Percentiles rank a stretch among this genome's conserved stretches.
Evolutionary conservation across 805 yeast genomes (phyloP).

Genomic region (Metschnikowia bowlesiae): DNA sequence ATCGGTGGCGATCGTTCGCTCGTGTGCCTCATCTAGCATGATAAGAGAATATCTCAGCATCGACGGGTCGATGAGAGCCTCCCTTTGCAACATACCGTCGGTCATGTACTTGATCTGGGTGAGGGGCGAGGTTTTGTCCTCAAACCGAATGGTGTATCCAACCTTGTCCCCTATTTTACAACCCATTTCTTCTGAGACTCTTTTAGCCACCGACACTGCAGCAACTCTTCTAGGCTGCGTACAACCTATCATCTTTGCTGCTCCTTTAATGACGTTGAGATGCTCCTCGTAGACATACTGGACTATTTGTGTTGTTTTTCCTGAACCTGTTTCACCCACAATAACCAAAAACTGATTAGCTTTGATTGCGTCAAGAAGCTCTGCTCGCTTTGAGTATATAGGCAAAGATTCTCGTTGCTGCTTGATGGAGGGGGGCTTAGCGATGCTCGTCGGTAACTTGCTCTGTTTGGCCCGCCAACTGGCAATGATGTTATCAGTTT

Average conservation of each 20-base stretch:
- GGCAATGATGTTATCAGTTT: constrained; percentile 11
- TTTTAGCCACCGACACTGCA: constrained; percentile 72
- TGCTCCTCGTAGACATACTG: constrained; percentile 59
- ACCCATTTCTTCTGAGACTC: constrained; percentile 80
- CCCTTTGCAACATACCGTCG: constrained; percentile 92
- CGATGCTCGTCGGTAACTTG: not conserved
- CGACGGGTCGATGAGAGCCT: constrained; percentile 75
- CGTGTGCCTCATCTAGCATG: constrained; percentile 97
- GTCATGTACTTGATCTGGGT: constrained; percentile 91
- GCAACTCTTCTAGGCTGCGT: constrained; percentile 86
- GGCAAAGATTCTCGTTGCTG: constrained; percentile 60
- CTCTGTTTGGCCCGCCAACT: constrained; percentile 15
- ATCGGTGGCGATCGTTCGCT: constrained; percentile 91
- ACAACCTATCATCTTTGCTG: constrained; percentile 46
- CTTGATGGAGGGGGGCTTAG: constrained; percentile 4
- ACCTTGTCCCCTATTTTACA: constrained; percentile 68
- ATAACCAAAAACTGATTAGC: constrained; percentile 80
- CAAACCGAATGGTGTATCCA: constrained; percentile 86
- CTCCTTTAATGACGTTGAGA: constrained; percentile 26
- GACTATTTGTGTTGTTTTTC: constrained; percentile 43
- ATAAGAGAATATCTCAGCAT: constrained; percentile 76
- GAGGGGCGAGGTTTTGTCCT: constrained; percentile 49
- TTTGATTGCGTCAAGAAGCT: constrained; percentile 55
- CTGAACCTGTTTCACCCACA: constrained; percentile 86
- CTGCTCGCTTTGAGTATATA: constrained; percentile 57